Evolutionary conservation across 352 stramenopile species (phyloP).

Genomic region (Phytophthora palmivora): DNA sequence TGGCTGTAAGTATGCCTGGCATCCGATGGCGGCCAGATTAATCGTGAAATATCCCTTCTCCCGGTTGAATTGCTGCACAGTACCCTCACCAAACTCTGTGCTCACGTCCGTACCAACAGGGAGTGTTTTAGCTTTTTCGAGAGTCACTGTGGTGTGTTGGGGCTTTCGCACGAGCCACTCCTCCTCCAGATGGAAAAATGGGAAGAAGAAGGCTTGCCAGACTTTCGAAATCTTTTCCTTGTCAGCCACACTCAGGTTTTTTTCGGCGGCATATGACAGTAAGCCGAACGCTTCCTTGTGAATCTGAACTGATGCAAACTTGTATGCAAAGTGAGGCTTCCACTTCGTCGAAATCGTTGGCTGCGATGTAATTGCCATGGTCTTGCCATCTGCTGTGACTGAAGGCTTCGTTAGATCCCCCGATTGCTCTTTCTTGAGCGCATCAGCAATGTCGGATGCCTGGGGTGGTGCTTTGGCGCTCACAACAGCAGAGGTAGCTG

Average conservation of each 20-base stretch:
- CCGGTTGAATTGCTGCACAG: slow-evolving; percentile 76
- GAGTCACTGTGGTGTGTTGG: slow-evolving; percentile 66
- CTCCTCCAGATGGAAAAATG: slow-evolving; percentile 86
- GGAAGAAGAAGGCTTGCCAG: slow-evolving; percentile 87
- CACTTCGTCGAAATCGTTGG: slow-evolving; percentile 29
- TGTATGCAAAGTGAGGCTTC: slow-evolving; percentile 82
- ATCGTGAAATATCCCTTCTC: slow-evolving; percentile 71
- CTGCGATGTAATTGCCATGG: slow-evolving; percentile 7
- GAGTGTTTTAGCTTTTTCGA: slow-evolving; percentile 72
- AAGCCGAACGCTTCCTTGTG: slow-evolving; percentile 87
- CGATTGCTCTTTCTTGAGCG: slow-evolving; percentile 66
- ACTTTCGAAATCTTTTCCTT: slow-evolving; percentile 89
- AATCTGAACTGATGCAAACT: slow-evolving; percentile 78
- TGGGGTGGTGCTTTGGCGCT: slow-evolving; percentile 46
- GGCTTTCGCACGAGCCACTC: slow-evolving; percentile 85
- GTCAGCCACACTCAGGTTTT: slow-evolving; percentile 79
- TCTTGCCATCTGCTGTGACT: slow-evolving; percentile 7
- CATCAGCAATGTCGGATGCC: slow-evolving; percentile 65
- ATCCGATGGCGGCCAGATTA: slow-evolving; percentile 60
- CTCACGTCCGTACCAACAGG: slow-evolving; percentile 75
- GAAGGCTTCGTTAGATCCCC: slow-evolving; percentile 11
- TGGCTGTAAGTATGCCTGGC: slow-evolving; percentile 79
- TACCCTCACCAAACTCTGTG: slow-evolving; percentile 86
- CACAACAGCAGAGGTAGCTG: slow-evolving; percentile 28
- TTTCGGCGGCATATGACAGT: slow-evolving; percentile 83